A percentile compares a stretch with the other conserved stretches of the same genome.
Conservation (phyloP, 2,329 filamentous ascomycete species). For the Sphaerulina musiva region DNA sequence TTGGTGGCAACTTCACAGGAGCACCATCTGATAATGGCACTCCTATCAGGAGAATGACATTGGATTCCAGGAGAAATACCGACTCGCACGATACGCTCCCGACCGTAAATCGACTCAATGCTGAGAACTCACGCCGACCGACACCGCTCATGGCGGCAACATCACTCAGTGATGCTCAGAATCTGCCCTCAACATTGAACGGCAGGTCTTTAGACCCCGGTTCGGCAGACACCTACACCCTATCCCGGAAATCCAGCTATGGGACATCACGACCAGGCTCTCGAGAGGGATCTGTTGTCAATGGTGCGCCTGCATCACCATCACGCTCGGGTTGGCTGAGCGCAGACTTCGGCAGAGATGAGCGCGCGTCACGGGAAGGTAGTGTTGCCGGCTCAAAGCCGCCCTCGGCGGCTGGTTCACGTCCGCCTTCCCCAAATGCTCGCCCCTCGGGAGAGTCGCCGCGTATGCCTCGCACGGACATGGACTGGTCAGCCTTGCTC, state of each 20-base stretch:
- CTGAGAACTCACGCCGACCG: constrained; percentile 24
- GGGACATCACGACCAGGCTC: constrained; percentile 25
- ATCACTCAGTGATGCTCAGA: constrained; percentile 21
- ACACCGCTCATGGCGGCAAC: constrained; percentile 25
- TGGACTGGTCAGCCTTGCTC: constrained; percentile 29
- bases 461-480: constrained; percentile 27
- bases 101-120: constrained; percentile 18
- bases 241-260: constrained; percentile 25
- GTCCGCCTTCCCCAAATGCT: constrained; percentile 26
- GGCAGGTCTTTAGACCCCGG: constrained; percentile 14
- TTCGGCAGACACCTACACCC: constrained; percentile 11
- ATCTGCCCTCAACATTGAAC: constrained; percentile 9
- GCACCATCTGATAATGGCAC: constrained; percentile 12
- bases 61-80: constrained; percentile 29
- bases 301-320: constrained; percentile 7
- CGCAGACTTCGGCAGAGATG: constrained; percentile 17
- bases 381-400: constrained; percentile 20
- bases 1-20: constrained; percentile 24
- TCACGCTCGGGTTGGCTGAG: constrained; percentile 21
- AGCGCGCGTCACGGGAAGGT: constrained; percentile 15
- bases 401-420: constrained; percentile 23
- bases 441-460: constrained; percentile 23
- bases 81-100: constrained; percentile 25
- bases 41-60: constrained; percentile 20
- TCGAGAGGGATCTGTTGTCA: constrained; percentile 20